These are phyloP conservation scores for Athelia psychrophila DNA, from an alignment of 1,284 basidiomycete species.

Conservation along the genomic window DNA sequence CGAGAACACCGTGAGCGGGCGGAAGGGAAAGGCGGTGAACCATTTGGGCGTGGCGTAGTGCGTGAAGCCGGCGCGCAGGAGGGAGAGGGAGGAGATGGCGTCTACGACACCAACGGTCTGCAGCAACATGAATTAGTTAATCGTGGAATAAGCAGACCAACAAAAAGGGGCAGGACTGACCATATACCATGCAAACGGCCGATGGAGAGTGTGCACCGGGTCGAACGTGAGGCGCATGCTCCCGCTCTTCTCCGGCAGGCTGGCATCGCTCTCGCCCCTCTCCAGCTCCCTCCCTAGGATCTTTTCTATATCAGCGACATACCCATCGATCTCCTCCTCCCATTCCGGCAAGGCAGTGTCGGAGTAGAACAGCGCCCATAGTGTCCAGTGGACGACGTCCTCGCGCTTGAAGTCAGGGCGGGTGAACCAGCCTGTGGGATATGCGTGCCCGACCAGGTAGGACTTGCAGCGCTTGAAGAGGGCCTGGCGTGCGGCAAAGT, in stretches of 20 bases:
- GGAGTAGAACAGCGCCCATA: conserved; percentile 58
- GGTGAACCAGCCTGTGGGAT: conserved; percentile 56
- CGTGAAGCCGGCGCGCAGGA: conserved; percentile 45
- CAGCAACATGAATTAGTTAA: background rate
- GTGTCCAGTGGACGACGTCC: conserved; percentile 59
- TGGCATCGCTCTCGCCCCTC: conserved; percentile 27
- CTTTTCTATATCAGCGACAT: conserved; percentile 36
- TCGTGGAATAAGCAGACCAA: background rate
- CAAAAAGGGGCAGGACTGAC: conserved; percentile 31
- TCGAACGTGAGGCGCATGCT: conserved; percentile 57
- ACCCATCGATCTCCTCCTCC: conserved; percentile 47
- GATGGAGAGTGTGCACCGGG: conserved; percentile 47
- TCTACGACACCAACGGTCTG: conserved; percentile 57
- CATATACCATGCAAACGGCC: conserved; percentile 62
- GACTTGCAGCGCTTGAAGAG: conserved; percentile 45
- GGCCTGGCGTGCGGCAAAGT: conserved; percentile 39
- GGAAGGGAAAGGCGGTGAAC: conserved; percentile 49
- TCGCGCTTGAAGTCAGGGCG: conserved; percentile 35
- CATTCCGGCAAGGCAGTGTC: conserved; percentile 31
- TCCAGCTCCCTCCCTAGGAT: conserved; percentile 36
- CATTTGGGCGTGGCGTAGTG: conserved; percentile 44
- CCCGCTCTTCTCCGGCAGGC: conserved; percentile 21
- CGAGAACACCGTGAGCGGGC: conserved; percentile 45
- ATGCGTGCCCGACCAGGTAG: conserved; percentile 24
- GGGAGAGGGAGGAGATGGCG: conserved; percentile 33